Evolutionary conservation across 1,284 basidiomycete genomes (phyloP).

Genomic region (Austropuccinia psidii): DNA sequence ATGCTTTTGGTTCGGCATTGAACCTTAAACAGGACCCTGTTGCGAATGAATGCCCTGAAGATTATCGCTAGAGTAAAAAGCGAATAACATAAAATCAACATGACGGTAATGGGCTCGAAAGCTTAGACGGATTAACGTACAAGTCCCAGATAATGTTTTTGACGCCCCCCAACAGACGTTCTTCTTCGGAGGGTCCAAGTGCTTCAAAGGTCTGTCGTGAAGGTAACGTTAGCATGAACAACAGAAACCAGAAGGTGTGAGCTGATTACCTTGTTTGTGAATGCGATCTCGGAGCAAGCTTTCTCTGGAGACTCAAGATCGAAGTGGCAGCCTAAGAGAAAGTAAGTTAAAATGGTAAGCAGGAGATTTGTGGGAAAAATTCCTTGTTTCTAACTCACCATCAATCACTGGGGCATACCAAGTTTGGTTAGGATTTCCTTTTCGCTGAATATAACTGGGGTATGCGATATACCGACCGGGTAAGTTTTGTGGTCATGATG

Average conservation of each 20-base stretch:
- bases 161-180: no score
- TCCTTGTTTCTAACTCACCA: neutral
- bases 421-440: neutral
- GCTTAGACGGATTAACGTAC: no score
- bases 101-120: no score
- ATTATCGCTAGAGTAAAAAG: neutral
- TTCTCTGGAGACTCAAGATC: neutral
- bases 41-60: neutral
- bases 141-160: no score
- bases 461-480: neutral
- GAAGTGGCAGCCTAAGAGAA: neutral
- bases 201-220: no score
- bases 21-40: slow-evolving; percentile 6
- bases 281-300: neutral
- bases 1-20: no score
- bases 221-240: neutral
- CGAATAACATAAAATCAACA: no score
- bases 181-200: no score
- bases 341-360: neutral
- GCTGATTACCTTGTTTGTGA: neutral
- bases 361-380: neutral
- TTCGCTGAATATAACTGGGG: neutral
- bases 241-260: neutral
- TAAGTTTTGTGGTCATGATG: neutral
- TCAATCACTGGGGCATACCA: neutral